A percentile compares a stretch with the other conserved stretches of the same genome.
Conservation (phyloP, 2,329 filamentous ascomycete species). For the Ophiostoma australiae region DNA sequence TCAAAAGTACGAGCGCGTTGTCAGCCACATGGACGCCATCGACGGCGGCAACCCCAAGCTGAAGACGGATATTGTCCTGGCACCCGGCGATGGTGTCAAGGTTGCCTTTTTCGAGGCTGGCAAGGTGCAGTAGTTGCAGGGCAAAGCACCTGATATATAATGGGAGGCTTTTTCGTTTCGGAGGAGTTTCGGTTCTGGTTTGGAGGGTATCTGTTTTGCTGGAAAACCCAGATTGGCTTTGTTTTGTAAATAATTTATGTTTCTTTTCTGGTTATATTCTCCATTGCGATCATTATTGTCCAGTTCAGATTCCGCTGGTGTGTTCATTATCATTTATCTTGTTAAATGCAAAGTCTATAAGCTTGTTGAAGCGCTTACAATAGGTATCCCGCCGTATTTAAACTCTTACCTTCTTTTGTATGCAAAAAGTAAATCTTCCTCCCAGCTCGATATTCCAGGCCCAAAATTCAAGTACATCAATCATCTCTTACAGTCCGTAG, state of each 20-base stretch:
- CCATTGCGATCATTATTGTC: not conserved
- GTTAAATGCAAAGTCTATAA: conserved; percentile 11
- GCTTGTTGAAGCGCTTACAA: not conserved
- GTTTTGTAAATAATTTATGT: not conserved
- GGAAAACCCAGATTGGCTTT: not conserved
- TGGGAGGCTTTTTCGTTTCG: not conserved
- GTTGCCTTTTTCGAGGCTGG: conserved; percentile 52
- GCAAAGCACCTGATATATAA: not conserved
- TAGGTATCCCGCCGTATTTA: not conserved
- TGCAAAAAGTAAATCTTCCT: not conserved
- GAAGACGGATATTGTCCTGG: conserved; percentile 56
- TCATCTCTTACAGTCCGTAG: conserved; percentile 38
- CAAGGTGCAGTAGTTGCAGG: conserved; percentile 25
- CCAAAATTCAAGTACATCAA: not conserved
- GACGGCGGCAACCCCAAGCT: conserved; percentile 51
- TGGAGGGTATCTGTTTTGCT: not conserved
- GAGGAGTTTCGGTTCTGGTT: not conserved
- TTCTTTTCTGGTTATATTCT: not conserved
- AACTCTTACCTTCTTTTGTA: not conserved
- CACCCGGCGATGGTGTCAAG: conserved; percentile 54
- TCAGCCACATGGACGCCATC: conserved; percentile 51
- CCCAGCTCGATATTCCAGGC: not conserved
- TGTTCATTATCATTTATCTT: not conserved
- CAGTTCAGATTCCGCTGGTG: not conserved
- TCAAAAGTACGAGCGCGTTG: conserved; percentile 63